Base-by-base conservation (phyloP, 768 basidiomycete genomes). In the Suillus variegatus region DNA sequence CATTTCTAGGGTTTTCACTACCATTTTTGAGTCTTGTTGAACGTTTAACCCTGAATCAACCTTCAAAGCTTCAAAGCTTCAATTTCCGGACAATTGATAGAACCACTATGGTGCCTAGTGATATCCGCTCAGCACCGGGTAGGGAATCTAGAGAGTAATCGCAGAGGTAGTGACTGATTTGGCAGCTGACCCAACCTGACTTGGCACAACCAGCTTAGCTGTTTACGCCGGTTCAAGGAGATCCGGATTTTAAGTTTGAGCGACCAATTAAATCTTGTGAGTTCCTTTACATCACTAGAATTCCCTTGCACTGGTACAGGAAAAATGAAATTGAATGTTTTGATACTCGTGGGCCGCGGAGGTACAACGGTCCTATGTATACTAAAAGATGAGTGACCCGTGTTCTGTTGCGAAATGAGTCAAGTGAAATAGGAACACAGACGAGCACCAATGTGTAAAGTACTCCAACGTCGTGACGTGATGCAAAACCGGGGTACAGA, bases 31-130 rank as follows among this genome's bases (percentile, higher is more conserved):
- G 28, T 16, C 58, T 20, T 41, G 13, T 57, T 22, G 49, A n/a
- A 47, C 9, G 46, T 46, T 57, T 36, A 18, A 60, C 41, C 56
- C n/a, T 57, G 56, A 57, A 38, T 57, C 36, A 57, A 57, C 22
- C 14, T 13, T 56, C 35, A 38, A 38, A 38, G 36, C 40, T 40
- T 60, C 58, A 60, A 60, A 38, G 36, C 40, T 40, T 60, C 58
- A 60, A 60, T 43, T 60, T 60, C 22, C 18, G 58, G 58, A n/a
- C 58, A 60, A 60, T 60, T 43, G 41, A 60, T 60, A 20, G 25
- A 58, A 41, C 18, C 7, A 41, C 7, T 13, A 16, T 25, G 28
- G 28, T 25, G 25, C 58, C 28, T 43, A 41, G 25, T 8, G 25
- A 43, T 55, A 13, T 28, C 40, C 57, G 14, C 38, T n/a, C 38